Evolutionary conservation across 495 filamentous ascomycete genomes (phyloP).

Genomic region (Barbatosphaeria neglecta): DNA sequence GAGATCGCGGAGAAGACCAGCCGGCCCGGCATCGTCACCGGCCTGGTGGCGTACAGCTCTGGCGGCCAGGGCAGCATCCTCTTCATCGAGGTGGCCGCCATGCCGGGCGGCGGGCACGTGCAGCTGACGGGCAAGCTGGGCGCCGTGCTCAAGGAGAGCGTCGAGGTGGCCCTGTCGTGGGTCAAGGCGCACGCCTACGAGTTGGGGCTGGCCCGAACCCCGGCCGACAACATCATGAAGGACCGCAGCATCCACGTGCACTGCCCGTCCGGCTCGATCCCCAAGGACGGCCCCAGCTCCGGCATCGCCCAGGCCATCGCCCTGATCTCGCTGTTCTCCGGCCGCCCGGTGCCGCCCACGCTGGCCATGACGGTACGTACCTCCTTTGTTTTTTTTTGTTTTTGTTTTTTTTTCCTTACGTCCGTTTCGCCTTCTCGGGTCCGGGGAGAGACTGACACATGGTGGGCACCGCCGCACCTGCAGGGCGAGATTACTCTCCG

Average conservation of each 20-base stretch:
- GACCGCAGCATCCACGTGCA: constrained; percentile 91
- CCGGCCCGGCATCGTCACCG: constrained; percentile 90
- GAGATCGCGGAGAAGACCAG: constrained; percentile 84
- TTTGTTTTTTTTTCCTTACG: constrained; percentile 4
- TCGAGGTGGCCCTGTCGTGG: constrained; percentile 91
- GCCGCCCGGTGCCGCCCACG: constrained; percentile 77
- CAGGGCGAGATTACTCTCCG: constrained; percentile 80
- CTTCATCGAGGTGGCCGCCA: constrained; percentile 96
- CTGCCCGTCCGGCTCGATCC: constrained; percentile 88
- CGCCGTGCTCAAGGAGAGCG: constrained; percentile 92
- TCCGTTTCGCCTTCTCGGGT: constrained; percentile 4
- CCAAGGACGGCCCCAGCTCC: constrained; percentile 83
- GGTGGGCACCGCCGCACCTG: constrained; percentile 7
- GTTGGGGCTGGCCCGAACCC: constrained; percentile 68
- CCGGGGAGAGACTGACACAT: constrained; percentile 13
- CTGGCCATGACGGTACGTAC: constrained; percentile 77
- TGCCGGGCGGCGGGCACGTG: constrained; percentile 86
- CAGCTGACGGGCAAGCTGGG: constrained; percentile 99
- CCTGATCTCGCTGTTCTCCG: constrained; percentile 81
- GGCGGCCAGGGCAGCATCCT: constrained; percentile 92
- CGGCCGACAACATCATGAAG: constrained; percentile 90
- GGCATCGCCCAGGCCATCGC: constrained; percentile 91
- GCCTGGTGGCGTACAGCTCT: constrained; percentile 89
- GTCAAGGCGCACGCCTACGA: constrained; percentile 94
- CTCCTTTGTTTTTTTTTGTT: constrained; percentile 1